Evolutionary conservation across 208 protist genomes (phyloP).

Genomic region (Crithidia sp.): DNA sequence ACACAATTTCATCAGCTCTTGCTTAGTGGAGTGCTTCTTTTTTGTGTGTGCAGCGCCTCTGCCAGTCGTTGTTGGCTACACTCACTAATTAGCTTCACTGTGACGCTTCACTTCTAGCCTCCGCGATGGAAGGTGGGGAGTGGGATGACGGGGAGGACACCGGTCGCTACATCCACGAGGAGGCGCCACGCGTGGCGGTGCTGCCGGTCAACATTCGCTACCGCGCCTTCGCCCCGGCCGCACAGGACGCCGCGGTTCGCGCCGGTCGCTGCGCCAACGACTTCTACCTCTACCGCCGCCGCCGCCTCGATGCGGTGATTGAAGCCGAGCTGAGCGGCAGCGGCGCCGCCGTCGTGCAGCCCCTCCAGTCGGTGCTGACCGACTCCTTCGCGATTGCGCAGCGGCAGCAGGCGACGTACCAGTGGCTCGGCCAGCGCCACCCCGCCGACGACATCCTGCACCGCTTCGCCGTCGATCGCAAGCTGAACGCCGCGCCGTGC

Average conservation of each 20-base stretch:
- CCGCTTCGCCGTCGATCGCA: conserved; percentile 70
- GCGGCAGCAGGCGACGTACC: conserved; percentile 64
- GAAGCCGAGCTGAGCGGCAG: conserved; percentile 31
- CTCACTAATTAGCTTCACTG: conserved; percentile 8
- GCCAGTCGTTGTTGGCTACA: background rate
- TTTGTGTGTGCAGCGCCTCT: too few relatives aligned
- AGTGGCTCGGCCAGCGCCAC: conserved; percentile 59
- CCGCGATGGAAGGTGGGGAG: conserved; percentile 18
- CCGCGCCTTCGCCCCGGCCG: conserved; percentile 28
- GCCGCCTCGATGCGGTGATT: conserved; percentile 26
- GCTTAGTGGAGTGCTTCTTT: too few relatives aligned
- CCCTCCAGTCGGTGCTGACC: conserved; percentile 38
- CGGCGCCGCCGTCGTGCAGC: conserved; percentile 27
- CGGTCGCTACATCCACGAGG: conserved; percentile 25
- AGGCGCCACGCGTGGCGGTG: conserved; percentile 27
- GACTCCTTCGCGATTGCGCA: conserved; percentile 64
- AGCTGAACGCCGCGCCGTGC: conserved; percentile 55
- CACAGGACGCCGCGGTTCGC: conserved; percentile 25
- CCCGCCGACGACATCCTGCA: conserved; percentile 55
- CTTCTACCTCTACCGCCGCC: conserved; percentile 34
- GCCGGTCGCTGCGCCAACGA: conserved; percentile 30
- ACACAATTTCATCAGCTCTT: too few relatives aligned
- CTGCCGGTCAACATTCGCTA: conserved; percentile 37
- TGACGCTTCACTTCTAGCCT: background rate
- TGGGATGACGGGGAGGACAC: conserved; percentile 34